Base-by-base conservation (phyloP, 176 grass and related monocot species). In the Puccinellia tenuiflora region DNA sequence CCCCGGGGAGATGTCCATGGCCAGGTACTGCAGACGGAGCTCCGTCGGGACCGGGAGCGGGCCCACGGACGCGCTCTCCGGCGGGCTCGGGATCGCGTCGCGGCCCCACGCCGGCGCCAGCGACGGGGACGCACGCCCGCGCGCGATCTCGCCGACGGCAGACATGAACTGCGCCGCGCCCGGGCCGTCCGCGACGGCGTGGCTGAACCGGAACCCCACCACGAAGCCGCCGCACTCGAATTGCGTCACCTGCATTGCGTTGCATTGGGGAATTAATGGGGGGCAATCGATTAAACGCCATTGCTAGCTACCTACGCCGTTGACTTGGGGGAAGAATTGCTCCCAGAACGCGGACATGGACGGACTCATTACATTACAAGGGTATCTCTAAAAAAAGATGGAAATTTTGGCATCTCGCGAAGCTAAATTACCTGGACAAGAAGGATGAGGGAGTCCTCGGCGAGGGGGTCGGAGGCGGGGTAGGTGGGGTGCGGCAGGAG, bases 171-270 rank as follows among this genome's bases (percentile, higher is more conserved):
- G 94, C 15, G 94, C 94, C 45, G 91, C 94, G 8, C 89, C 94
- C 0, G 87, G 94, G 1, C 94, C 94, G 53, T 97, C 94, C 5
- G 91, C 89, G 0, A 94, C 91, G 2, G 80, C 83, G 79, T 97
- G 94, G 85, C 79, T 83, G 91, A 94, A 97, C 61, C 89, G 85
- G 92, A 88, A 92, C 15, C 94, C 94, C 1, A 94, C 94, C 71
- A 97, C 94, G 62, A 97, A 97, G 12, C 94, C 94, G 65, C 94
- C 91, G 79, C 94, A 97, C 40, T 77, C 21, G 78, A 97, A 97
- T 67, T 88, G 86, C 18, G 94, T 94, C 15, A 97, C 94, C 94
- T 97, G 85, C 79, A 90, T 77, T 92, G n/a, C n/a, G n/a, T n/a
- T n/a, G 91, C 78, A 86, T 90, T 81, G 71, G 30, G 15, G 50